Evolutionary conservation across 768 basidiomycete species (phyloP).

Genomic region (Cyclocybe cylindracea): DNA sequence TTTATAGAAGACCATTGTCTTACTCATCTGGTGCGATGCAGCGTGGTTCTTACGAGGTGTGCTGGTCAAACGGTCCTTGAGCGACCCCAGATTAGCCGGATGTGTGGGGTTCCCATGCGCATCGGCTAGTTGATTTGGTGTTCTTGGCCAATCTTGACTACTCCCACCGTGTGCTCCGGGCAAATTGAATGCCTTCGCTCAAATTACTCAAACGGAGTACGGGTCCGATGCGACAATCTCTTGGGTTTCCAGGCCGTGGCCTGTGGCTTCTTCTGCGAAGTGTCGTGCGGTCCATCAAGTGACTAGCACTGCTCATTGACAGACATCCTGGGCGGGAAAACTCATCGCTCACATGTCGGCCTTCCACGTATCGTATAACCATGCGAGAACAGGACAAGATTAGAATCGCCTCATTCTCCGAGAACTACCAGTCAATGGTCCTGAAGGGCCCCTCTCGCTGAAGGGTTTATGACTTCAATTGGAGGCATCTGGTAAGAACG

Average conservation of each 20-base stretch:
- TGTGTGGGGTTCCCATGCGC: constrained; percentile 20
- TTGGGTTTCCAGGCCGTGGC: constrained; percentile 11
- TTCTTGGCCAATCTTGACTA: constrained; percentile 10
- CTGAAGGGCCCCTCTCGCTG: constrained; percentile 7
- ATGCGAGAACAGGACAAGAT: constrained; percentile 4
- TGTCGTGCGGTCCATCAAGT: constrained; percentile 32
- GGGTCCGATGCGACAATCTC: constrained; percentile 6
- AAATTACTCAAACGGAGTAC: constrained; percentile 1
- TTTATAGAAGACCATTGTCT: background rate
- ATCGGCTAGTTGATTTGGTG: constrained; percentile 15
- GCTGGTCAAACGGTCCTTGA: constrained; percentile 7
- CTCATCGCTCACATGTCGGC: constrained; percentile 33
- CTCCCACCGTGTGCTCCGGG: constrained; percentile 7
- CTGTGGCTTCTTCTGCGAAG: constrained; percentile 13
- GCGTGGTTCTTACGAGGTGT: constrained; percentile 3
- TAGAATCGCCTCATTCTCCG: constrained; percentile 5
- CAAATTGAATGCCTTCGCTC: background rate
- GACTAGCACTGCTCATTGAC: constrained; percentile 20
- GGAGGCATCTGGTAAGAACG: constrained; percentile 5
- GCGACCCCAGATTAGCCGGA: constrained; percentile 11
- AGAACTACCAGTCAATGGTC: background rate
- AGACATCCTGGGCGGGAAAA: constrained; percentile 27
- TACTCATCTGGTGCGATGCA: constrained; percentile 12
- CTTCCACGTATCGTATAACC: constrained; percentile 34
- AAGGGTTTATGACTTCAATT: constrained; percentile 14